Conservation (phyloP, 2,329 filamentous ascomycete species). For the Plenodomus tracheiphilus region DNA sequence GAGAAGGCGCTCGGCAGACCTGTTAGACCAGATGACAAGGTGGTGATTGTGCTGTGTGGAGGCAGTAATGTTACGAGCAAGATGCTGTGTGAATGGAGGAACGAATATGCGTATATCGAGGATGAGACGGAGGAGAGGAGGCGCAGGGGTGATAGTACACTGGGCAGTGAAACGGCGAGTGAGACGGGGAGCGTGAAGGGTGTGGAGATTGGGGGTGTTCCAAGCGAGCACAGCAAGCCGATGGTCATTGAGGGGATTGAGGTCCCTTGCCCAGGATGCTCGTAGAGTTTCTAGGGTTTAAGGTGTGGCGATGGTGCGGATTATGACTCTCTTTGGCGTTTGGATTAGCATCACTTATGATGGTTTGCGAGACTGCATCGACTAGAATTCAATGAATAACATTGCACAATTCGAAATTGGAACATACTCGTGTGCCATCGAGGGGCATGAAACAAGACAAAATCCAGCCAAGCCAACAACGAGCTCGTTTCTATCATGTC, state of each 20-base stretch:
- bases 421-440: too few species aligned
- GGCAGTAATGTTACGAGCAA: constrained; percentile 57
- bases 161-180: constrained; percentile 15
- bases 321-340: not conserved
- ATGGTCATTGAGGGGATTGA: constrained; percentile 20
- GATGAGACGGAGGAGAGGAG: constrained; percentile 19
- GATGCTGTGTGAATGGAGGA: constrained; percentile 55
- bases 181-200: constrained; percentile 15
- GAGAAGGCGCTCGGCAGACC: constrained; percentile 62
- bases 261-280: constrained; percentile 7
- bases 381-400: not conserved
- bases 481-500: too few species aligned
- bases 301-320: not conserved
- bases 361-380: not conserved
- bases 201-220: constrained; percentile 7
- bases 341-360: not conserved
- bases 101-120: constrained; percentile 41
- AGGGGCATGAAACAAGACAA: too few species aligned
- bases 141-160: constrained; percentile 18
- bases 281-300: not conserved
- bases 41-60: constrained; percentile 86
- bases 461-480: too few species aligned
- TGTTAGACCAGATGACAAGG: constrained; percentile 67
- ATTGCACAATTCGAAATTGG: too few species aligned
- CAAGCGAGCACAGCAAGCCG: constrained; percentile 20